Evolutionary conservation across 345 rosid species (phyloP), one percentile per base, ranked within the genome.

Genomic region (Hibiscus trionum): DNA sequence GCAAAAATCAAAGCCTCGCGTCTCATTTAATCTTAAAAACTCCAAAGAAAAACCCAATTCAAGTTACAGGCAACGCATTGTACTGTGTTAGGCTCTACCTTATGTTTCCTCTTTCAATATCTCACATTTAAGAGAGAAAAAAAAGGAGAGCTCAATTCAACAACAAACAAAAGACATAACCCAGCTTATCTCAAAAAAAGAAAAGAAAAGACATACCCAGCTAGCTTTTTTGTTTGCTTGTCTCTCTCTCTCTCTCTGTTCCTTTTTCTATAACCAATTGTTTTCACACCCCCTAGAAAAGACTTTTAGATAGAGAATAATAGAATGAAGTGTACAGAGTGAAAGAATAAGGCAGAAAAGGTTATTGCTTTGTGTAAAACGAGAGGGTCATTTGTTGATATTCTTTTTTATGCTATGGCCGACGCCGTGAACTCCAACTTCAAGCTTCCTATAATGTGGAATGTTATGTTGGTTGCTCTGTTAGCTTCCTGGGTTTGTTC

Each of bases 391-490:
- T 66, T 73, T 46, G 37, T 19, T 72, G 19, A 10, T 17, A 44
- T 60, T 53, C 4, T 66, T 42, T 12, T 21, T 12, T 19, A 3
- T 31, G 3, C 33, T 31, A 21, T 37, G 4, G 56, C 37, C 11
- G 19, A 73, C 55, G 75, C 71, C 52, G 77, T 82, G 86, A 75
- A 74, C 71, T 73, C 72, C 76, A 78, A 73, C 61, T 73, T 64
- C 76, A 87, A 79, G 77, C 80, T 78, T 77, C 66, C 53, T 53
- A 73, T 71, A 76, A 82, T 84, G 91, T 76, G 83, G 77, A 86
- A 85, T 79, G 88, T 66, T 63, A 26, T 73, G 80, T 71, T 71
- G 69, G 80, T 44, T 55, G 21, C 70, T 77, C 49, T 89, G 55
- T 68, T 86, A 65, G 79, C 84, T 75, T 78, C 72, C 27, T 68